These are phyloP conservation scores for Saussurea involucrata DNA, from an alignment of 129 eudicot genomes.

Conservation along the genomic window DNA sequence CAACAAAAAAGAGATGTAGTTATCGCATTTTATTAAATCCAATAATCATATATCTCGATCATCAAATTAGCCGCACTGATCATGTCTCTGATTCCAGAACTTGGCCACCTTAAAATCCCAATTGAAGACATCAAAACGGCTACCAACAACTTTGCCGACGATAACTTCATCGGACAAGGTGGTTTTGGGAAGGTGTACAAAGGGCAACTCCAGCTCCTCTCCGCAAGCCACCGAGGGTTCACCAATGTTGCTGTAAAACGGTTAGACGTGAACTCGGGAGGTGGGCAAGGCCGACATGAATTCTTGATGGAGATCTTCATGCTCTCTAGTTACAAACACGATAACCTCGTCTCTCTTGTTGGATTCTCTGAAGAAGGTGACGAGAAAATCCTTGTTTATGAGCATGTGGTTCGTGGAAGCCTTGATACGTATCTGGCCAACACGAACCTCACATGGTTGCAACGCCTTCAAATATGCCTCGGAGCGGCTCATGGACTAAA, in stretches of 20 bases:
- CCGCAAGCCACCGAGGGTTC: neutral
- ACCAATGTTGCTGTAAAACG: neutral
- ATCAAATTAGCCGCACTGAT: too few species aligned
- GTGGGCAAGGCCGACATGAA: neutral
- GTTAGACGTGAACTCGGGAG: neutral
- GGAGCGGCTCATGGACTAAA: neutral
- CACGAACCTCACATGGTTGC: neutral
- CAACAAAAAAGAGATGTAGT: too few species aligned
- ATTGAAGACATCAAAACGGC: too few species aligned
- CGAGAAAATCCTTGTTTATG: neutral
- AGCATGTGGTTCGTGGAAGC: neutral
- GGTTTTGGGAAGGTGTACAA: too few species aligned
- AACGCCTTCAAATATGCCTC: neutral
- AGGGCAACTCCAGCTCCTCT: too few species aligned
- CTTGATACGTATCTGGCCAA: neutral
- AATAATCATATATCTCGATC: too few species aligned
- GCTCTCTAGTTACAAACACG: neutral
- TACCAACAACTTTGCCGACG: too few species aligned
- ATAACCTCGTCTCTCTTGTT: neutral
- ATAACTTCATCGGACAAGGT: too few species aligned
- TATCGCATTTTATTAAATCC: too few species aligned
- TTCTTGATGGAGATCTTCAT: neutral
- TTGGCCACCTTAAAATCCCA: too few species aligned
- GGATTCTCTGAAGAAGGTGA: neutral
- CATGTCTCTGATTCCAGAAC: neutral